These are phyloP conservation scores for Paecilomyces formosus DNA, from an alignment of 2,329 filamentous ascomycete genomes.

Conservation along the genomic window DNA sequence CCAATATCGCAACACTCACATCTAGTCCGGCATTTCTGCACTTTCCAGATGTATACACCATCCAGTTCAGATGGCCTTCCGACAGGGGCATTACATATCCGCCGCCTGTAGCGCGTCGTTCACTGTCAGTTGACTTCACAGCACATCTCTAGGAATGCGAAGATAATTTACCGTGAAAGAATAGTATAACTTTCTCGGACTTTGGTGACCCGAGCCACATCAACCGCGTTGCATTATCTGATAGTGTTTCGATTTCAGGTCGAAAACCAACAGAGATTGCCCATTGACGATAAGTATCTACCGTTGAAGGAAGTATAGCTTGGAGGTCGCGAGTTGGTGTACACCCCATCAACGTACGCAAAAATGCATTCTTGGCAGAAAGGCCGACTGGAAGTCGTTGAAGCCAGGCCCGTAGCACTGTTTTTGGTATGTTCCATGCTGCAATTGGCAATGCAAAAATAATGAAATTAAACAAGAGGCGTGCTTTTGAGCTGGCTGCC, in stretches of 20 bases:
- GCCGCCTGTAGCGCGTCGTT: conserved; percentile 8
- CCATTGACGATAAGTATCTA: conserved; percentile 12
- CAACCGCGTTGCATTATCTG: conserved; percentile 8
- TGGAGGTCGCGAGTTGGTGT: conserved; percentile 9
- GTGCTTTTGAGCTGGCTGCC: too few relatives aligned
- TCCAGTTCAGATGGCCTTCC: conserved; percentile 14
- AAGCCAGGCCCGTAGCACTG: not conserved
- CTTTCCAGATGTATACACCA: conserved; percentile 10
- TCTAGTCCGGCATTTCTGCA: conserved; percentile 5
- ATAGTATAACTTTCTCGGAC: conserved; percentile 10
- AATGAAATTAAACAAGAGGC: too few relatives aligned
- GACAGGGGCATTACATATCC: conserved; percentile 18
- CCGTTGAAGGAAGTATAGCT: conserved; percentile 10
- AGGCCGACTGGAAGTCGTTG: conserved; percentile 2
- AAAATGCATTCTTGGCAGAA: conserved; percentile 8
- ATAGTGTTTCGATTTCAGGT: too few relatives aligned
- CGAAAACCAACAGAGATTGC: not conserved
- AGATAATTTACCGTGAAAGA: conserved; percentile 12
- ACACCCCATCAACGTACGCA: conserved; percentile 9
- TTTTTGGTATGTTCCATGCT: too few relatives aligned
- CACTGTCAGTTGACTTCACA: too few relatives aligned
- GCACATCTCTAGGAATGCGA: not conserved
- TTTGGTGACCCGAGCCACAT: conserved; percentile 11
- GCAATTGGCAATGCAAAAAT: too few relatives aligned
- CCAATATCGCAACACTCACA: conserved; percentile 5